These are phyloP conservation scores for Colletotrichum sp. DNA, from an alignment of 2,329 filamentous ascomycete species.

Conservation along the genomic window DNA sequence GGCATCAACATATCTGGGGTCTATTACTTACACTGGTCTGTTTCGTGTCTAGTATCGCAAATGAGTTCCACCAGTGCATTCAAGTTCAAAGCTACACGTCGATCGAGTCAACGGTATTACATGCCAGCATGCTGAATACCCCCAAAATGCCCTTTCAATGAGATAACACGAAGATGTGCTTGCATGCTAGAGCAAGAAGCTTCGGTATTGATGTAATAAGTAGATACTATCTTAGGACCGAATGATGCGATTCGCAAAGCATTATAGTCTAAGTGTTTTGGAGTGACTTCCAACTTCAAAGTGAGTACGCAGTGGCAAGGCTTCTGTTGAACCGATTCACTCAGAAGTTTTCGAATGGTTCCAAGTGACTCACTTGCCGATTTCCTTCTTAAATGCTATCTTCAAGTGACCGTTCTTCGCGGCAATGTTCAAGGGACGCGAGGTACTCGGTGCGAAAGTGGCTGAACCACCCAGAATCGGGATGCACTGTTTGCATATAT, in stretches of 20 bases:
- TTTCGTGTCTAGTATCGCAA: too few species aligned
- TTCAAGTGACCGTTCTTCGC: background rate
- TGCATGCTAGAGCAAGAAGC: rapidly evolving
- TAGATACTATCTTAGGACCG: rapidly evolving
- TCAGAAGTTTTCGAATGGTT: background rate
- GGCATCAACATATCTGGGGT: rapidly evolving
- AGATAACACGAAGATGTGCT: too few species aligned
- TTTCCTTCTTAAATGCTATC: rapidly evolving
- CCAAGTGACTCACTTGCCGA: background rate
- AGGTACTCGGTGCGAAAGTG: background rate
- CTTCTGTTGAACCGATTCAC: background rate
- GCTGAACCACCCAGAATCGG: background rate
- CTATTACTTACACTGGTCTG: too few species aligned
- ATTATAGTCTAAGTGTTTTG: too few species aligned
- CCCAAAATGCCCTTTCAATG: too few species aligned
- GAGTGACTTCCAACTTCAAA: too few species aligned
- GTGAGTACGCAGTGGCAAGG: too few species aligned
- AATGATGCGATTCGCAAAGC: too few species aligned
- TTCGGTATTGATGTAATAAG: rapidly evolving
- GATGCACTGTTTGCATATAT: rapidly evolving
- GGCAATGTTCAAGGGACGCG: background rate
- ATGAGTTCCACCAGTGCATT: too few species aligned
- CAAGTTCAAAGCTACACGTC: too few species aligned
- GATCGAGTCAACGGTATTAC: too few species aligned
- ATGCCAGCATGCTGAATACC: too few species aligned